phyloP scores from a whole-genome alignment of 345 rosid species.

The Euphorbia peplus region DNA sequence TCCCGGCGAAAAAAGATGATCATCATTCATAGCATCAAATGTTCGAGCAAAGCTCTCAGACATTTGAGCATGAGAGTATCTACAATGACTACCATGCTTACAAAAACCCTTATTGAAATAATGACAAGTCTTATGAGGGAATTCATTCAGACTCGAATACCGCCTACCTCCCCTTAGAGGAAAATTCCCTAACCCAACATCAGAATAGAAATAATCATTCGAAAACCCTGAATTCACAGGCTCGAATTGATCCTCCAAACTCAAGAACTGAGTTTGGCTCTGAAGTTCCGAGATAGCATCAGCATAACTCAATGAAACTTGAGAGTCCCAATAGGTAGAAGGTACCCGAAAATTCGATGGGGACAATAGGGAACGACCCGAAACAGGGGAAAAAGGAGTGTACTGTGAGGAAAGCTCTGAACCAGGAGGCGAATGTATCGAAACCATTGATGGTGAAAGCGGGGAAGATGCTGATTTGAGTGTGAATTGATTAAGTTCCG shows the following conservation, averaged over 20 bases:
- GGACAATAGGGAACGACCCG: conserved; percentile 19
- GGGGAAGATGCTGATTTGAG: conserved; percentile 29
- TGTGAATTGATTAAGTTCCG: conserved; percentile 37
- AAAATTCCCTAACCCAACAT: conserved; percentile 28
- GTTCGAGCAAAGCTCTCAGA: conserved; percentile 35
- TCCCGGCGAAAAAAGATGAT: conserved; percentile 33
- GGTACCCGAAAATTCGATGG: conserved; percentile 21
- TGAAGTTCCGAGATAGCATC: conserved; percentile 34
- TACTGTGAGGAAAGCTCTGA: conserved; percentile 24
- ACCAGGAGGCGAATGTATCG: conserved; percentile 27
- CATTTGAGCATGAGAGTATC: conserved; percentile 48
- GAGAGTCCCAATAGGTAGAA: conserved; percentile 32
- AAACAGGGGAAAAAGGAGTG: conserved; percentile 23
- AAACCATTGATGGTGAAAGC: conserved; percentile 21
- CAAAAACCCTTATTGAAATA: conserved; percentile 63
- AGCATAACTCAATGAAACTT: conserved; percentile 20
- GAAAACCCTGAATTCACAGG: conserved; percentile 29
- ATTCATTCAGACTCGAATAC: conserved; percentile 26
- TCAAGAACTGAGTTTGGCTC: conserved; percentile 35
- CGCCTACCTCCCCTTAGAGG: conserved; percentile 24
- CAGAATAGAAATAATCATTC: conserved; percentile 28
- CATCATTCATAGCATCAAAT: conserved; percentile 35
- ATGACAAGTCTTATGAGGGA: conserved; percentile 51
- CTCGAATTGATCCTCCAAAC: conserved; percentile 45
- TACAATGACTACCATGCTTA: conserved; percentile 61